Conservation (phyloP, 352 stramenopile species). For the Sclerospora graminicola region DNA sequence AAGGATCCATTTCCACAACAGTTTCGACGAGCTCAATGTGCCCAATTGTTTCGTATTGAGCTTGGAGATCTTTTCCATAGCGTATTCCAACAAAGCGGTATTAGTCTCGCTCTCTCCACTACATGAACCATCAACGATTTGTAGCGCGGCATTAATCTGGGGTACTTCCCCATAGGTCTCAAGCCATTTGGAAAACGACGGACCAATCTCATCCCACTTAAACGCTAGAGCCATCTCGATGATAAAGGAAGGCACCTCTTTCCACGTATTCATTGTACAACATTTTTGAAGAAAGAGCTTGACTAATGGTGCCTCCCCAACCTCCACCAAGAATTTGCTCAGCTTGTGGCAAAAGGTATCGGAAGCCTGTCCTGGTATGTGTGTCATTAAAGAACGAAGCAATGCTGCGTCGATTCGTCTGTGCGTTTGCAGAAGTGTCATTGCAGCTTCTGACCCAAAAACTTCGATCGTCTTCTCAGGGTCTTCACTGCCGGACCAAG, state of each 20-base stretch:
- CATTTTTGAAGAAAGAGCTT: conserved; percentile 6
- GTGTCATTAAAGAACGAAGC: neutral
- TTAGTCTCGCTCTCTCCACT: neutral
- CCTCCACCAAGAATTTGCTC: conserved; percentile 6
- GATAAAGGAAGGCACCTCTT: too few relatives aligned
- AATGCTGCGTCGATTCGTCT: too few relatives aligned
- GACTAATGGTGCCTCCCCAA: conserved; percentile 2
- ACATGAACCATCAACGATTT: conserved; percentile 4
- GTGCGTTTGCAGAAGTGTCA: too few relatives aligned
- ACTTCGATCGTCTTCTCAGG: neutral
- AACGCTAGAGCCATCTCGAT: neutral
- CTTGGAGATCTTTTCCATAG: too few relatives aligned
- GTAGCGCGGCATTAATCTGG: neutral
- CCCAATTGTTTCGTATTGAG: too few relatives aligned
- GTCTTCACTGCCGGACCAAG: conserved; percentile 1
- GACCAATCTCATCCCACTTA: conserved; percentile 2
- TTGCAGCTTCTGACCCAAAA: too few relatives aligned
- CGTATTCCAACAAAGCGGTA: too few relatives aligned
- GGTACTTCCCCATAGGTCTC: too few relatives aligned
- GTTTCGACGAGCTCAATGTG: too few relatives aligned
- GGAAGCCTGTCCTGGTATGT: conserved; percentile 2
- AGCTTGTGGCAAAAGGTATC: conserved; percentile 5
- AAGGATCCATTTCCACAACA: too few relatives aligned
- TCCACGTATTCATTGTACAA: neutral
- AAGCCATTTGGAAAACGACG: too few relatives aligned